phyloP scores from a whole-genome alignment of 2,329 filamentous ascomycete genomes.

The Epichloe aotearoae region DNA sequence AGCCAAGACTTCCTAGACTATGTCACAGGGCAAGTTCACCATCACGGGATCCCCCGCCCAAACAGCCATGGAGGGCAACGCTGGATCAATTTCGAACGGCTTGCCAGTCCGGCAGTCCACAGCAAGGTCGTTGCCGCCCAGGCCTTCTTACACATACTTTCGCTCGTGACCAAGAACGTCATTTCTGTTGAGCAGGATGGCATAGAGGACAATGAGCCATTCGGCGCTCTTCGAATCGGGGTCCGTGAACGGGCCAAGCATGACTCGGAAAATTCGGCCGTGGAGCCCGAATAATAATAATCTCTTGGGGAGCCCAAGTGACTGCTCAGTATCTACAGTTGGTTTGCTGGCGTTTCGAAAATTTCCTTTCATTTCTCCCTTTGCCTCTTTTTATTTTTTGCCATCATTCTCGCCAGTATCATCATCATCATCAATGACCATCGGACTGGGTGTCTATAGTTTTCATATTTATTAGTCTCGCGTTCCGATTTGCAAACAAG shows the following conservation, averaged over 20 bases:
- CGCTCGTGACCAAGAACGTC: constrained; percentile 52
- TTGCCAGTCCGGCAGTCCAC: constrained; percentile 45
- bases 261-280: no score
- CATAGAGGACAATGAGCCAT: constrained; percentile 22
- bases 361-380: neutral
- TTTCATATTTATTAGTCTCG: no score
- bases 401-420: neutral
- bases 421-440: neutral
- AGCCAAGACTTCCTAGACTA: constrained; percentile 33
- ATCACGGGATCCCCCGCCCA: constrained; percentile 19
- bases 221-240: constrained; percentile 27
- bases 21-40: constrained; percentile 22
- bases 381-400: neutral
- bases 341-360: neutral
- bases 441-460: neutral
- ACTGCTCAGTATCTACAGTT: neutral
- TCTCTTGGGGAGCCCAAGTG: neutral
- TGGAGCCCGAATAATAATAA: no score
- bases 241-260: neutral
- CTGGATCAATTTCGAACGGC: constrained; percentile 52
- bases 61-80: constrained; percentile 18
- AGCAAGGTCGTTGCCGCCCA: constrained; percentile 56
- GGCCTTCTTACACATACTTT: constrained; percentile 62
- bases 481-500: no score
- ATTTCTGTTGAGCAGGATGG: constrained; percentile 49